Evolutionary conservation across 164 flowering plant species (phyloP).

Genomic region (Vitis amurensis): DNA sequence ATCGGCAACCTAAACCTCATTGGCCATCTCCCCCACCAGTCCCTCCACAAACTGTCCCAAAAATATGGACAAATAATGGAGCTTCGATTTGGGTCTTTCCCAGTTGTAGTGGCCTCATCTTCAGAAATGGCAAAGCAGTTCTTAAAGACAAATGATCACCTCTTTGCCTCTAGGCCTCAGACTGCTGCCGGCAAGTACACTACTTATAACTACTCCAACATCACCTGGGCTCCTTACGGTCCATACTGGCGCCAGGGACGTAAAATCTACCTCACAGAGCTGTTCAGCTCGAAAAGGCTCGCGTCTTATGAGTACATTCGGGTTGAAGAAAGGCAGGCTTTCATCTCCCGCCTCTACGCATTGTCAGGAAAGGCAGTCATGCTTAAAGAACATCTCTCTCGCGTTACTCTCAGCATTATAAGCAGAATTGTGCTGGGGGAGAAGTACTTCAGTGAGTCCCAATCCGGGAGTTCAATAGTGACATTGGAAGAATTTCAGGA

Average conservation of each 20-base stretch:
- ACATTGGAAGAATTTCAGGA: constrained; percentile 28
- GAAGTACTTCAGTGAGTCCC: constrained; percentile 8
- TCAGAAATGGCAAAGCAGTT: constrained; percentile 16
- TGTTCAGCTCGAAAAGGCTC: constrained; percentile 16
- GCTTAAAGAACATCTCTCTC: constrained; percentile 12
- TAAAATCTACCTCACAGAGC: too few species aligned
- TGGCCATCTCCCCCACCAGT: constrained; percentile 31
- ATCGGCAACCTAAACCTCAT: constrained; percentile 33
- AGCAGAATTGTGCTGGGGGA: constrained; percentile 19
- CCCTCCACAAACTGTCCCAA: constrained; percentile 23
- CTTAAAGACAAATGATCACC: constrained; percentile 18
- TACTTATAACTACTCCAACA: constrained; percentile 14
- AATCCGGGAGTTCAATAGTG: constrained; percentile 4
- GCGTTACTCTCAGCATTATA: constrained; percentile 6
- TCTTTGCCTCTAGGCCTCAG: constrained; percentile 21
- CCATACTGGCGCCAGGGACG: too few species aligned
- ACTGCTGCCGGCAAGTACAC: constrained; percentile 28
- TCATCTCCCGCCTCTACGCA: neutral
- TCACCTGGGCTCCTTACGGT: too few species aligned
- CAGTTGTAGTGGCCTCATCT: constrained; percentile 23
- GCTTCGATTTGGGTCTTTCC: constrained; percentile 24
- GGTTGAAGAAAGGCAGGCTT: constrained; percentile 12
- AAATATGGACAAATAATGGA: constrained; percentile 26
- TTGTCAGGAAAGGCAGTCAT: constrained; percentile 1
- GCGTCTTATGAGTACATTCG: constrained; percentile 25